These are phyloP conservation scores for Diplocarpon rosae DNA, from an alignment of 2,329 filamentous ascomycete genomes.

Conservation along the genomic window DNA sequence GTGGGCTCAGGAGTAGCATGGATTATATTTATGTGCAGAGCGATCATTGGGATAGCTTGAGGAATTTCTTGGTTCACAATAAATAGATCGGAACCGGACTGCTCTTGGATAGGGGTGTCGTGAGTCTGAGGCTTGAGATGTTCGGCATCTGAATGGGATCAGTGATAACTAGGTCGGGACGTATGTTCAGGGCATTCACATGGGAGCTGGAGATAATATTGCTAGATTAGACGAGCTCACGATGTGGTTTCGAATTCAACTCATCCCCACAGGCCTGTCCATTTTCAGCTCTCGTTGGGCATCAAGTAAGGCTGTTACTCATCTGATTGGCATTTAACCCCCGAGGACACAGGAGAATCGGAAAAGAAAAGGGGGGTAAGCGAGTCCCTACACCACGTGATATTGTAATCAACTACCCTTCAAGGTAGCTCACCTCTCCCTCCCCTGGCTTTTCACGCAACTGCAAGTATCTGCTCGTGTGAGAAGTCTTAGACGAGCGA, in stretches of 20 bases:
- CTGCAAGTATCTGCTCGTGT: neutral
- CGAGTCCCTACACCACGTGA: neutral
- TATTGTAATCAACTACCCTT: neutral
- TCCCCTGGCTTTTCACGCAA: neutral
- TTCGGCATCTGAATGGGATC: neutral
- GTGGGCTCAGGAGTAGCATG: constrained; percentile 90
- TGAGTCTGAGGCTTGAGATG: neutral
- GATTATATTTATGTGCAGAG: constrained; percentile 90
- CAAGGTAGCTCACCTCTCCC: neutral
- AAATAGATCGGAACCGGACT: constrained; percentile 26
- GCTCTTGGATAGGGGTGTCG: too few relatives aligned
- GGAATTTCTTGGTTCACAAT: constrained; percentile 82
- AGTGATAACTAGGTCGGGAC: neutral
- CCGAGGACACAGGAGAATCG: too few relatives aligned
- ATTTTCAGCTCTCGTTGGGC: too few relatives aligned
- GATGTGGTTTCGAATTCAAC: neutral
- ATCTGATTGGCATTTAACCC: too few relatives aligned
- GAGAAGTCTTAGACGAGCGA: neutral
- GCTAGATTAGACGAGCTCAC: constrained; percentile 2
- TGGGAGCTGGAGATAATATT: neutral
- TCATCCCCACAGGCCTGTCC: too few relatives aligned
- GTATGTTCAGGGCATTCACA: neutral
- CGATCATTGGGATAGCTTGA: constrained; percentile 77
- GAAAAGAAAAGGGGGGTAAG: too few relatives aligned
- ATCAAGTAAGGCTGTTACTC: too few relatives aligned